Base-by-base conservation (phyloP, 352 stramenopile species). In the Globisporangium rhizosaccharum region DNA sequence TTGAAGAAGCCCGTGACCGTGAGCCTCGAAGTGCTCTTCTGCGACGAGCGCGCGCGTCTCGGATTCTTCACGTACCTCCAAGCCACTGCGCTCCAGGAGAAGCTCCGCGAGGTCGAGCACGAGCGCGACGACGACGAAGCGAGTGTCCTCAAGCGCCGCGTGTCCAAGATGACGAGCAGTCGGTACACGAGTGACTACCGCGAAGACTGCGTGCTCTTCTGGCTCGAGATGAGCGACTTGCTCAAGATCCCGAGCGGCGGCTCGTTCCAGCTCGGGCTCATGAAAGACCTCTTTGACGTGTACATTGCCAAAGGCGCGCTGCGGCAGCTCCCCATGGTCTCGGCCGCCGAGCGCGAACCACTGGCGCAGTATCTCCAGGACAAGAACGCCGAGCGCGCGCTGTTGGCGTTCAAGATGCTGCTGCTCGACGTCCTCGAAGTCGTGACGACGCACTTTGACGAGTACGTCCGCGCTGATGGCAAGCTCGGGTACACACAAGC, bases 141-240 rank as follows among this genome's bases (percentile, higher is more conserved):
- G 12, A 18, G 28, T 14, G 39, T 50, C 5, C 18, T 23, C n/a
- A 59, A 48, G 39, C 49, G 49, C 25, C 63, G 62, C 0, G 25
- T 66, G n/a, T 71, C 61, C 23, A 78, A 67, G 61, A 67, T 63
- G 36, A 62, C 46, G 59, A 70, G 41, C 47, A 56, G 57, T 7
- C 56, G 59, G 0, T 63, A 68, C 28, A 76, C 73, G 3, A 55
- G 59, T 20, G 70, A 85, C 65, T 85, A 83, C 51, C 69, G 75
- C 7, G 70, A 85, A 51, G 67, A 88, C 57, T 88, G 78, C 37
- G 78, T 79, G 10, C 50, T 88, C n/a, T 88, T 86, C 45, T 88
- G 78, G 78, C 65, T 88, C 17, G 78, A 88, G 51, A 85, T 88
- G 44, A 82, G 62, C 30, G 78, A 86, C 30, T 49, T 88, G 42